These are phyloP conservation scores for Hexamita inflata DNA, from an alignment of 208 protist species.

Conservation along the genomic window DNA sequence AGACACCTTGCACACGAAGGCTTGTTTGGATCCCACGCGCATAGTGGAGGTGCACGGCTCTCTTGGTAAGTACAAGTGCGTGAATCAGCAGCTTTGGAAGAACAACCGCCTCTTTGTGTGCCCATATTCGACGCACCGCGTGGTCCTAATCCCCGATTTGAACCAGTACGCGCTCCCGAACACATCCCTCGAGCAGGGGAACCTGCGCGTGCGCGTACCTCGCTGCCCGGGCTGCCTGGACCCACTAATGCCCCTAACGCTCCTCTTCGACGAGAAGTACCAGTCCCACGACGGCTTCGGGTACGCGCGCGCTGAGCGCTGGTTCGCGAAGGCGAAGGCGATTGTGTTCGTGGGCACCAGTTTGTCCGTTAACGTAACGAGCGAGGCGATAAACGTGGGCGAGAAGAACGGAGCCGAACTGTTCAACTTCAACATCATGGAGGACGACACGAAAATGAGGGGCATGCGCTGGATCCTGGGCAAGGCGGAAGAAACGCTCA, in stretches of 20 bases:
- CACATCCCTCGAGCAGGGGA: slow-evolving; percentile 14
- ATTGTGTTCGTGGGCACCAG: slow-evolving; percentile 36
- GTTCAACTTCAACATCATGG: slow-evolving; percentile 16
- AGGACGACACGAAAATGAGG: background rate
- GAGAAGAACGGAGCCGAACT: background rate
- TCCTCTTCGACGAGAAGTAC: slow-evolving; percentile 37
- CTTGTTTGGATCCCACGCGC: background rate
- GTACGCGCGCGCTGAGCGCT: slow-evolving; percentile 25
- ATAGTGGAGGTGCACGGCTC: slow-evolving; percentile 29
- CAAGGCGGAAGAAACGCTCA: too few relatives aligned
- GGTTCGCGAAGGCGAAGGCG: slow-evolving; percentile 20
- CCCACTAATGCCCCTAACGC: slow-evolving; percentile 30
- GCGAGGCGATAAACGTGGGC: background rate
- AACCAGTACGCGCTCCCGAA: background rate
- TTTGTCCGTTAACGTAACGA: slow-evolving; percentile 31
- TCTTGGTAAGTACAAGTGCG: slow-evolving; percentile 34
- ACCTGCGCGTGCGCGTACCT: slow-evolving; percentile 21
- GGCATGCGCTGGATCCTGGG: too few relatives aligned
- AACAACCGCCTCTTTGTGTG: background rate
- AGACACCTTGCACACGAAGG: slow-evolving; percentile 31
- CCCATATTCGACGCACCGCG: background rate
- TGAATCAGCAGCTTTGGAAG: background rate
- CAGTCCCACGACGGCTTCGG: slow-evolving; percentile 18
- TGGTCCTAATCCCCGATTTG: background rate
- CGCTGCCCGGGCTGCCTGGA: slow-evolving; percentile 23